Evolutionary conservation across 169 alveolate species (phyloP).

Genomic region (Plasmodium cynomolgi): DNA sequence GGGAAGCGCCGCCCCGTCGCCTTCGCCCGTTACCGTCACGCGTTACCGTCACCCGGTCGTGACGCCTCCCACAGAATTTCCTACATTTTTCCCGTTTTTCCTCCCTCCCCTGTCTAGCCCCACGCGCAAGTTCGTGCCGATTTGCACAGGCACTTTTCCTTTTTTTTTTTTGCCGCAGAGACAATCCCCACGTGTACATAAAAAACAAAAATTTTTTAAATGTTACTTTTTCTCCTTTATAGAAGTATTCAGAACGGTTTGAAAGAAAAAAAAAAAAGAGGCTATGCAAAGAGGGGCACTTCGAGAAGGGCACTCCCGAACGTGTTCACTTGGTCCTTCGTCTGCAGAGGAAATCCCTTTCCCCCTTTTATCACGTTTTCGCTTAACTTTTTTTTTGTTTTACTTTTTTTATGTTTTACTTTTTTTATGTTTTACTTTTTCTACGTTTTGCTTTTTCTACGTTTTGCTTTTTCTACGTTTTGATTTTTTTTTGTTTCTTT

Average conservation of each 20-base stretch:
- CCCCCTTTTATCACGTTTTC: too few species aligned
- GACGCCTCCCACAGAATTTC: not conserved
- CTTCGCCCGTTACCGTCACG: not conserved
- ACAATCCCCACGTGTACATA: not conserved
- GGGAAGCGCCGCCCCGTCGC: not conserved
- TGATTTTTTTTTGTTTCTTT: too few species aligned
- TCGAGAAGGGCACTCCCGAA: not conserved
- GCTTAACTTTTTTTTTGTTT: too few species aligned
- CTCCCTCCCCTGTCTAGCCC: not conserved
- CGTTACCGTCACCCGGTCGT: not conserved
- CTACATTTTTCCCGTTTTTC: not conserved
- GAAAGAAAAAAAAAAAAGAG: conserved; percentile 11
- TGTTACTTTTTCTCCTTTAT: conserved; percentile 14
- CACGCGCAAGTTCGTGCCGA: not conserved
- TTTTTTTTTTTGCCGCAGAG: not conserved
- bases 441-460: not conserved
- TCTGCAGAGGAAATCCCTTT: not conserved
- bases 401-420: too few species aligned
- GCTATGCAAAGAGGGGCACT: not conserved
- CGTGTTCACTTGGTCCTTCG: not conserved
- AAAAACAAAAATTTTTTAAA: not conserved
- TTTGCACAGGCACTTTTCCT: not conserved
- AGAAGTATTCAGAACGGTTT: not conserved
- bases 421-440: not conserved
- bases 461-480: not conserved